Evolutionary conservation across 176 grass and related monocot genomes (phyloP), one percentile per base, ranked within the genome.

Genomic region (Avena insularis): DNA sequence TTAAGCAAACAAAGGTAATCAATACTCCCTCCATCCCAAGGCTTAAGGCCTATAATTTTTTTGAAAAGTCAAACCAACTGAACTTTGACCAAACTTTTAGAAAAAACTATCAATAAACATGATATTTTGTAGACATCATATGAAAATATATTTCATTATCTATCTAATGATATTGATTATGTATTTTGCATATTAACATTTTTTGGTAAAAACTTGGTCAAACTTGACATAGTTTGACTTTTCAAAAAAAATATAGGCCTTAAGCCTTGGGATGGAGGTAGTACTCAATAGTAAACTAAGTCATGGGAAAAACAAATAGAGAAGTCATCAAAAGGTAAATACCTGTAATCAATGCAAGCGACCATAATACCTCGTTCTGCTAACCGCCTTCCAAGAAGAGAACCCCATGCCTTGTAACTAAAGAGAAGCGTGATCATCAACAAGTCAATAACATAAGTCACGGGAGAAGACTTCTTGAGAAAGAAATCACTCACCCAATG

Each of bases 311-410:
- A 4, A 61, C 46, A 74, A 55, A 78, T 70, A 61, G 31, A 63
- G 79, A 63, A 13, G 5, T 3, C 20, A 2, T 61, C 23, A 73
- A 86, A 67, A 16, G 16, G 49, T 73, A 27, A 92, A 7, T 56
- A 98, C 97, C 97, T 92, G 77, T 98, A 98, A 87, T 98, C 97
- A 65, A 98, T 94, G 86, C 97, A 98, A 50, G 97, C 97, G 70
- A 98, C 94, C 78, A 98, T 90, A 46, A 98, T 87, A 87, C 92
- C 97, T 87, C 87, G 89, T 80, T 96, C 97, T 58, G 97, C 93
- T 85, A 96, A 85, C 83, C 92, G 76, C 86, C 79, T 96, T 67
- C 97, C 97, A 63, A 98, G 89, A 55, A 98, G 94, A 81, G 90
- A 83, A 88, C 97, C 94, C 97, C 97, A 98, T 2, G 97, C 97